Evolutionary conservation across 2,329 filamentous ascomycete species (phyloP).

Genomic region (Xylariaceae sp.): DNA sequence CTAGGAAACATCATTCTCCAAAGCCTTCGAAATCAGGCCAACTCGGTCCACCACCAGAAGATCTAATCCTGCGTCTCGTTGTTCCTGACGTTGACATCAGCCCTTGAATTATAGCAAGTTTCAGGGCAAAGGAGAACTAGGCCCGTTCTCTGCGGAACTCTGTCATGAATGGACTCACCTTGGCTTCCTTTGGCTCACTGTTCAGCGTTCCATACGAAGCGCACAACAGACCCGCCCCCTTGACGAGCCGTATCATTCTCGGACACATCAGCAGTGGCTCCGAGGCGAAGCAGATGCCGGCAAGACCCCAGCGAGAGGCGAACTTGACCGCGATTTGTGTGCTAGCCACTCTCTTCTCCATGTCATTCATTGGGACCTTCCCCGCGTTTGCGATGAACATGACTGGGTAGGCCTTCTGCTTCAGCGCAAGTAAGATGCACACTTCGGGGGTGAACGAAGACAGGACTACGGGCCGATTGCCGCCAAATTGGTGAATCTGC

Average conservation of each 20-base stretch:
- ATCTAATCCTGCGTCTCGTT: no score
- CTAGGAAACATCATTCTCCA: no score
- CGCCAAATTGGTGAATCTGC: constrained; percentile 20
- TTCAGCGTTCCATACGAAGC: constrained; percentile 33
- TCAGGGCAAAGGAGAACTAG: no score
- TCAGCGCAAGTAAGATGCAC: constrained; percentile 28
- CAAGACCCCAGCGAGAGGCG: constrained; percentile 31
- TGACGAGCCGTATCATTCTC: constrained; percentile 29
- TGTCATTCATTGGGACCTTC: constrained; percentile 22
- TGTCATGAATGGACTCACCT: constrained; percentile 11
- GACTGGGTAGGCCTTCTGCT: constrained; percentile 29
- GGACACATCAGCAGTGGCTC: constrained; percentile 33
- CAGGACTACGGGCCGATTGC: constrained; percentile 28
- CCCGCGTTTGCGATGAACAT: constrained; percentile 31
- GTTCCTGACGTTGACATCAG: no score
- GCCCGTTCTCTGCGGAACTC: no score
- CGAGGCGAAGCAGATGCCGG: constrained; percentile 32
- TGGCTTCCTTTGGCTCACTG: constrained; percentile 17
- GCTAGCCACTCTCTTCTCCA: constrained; percentile 31
- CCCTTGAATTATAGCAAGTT: no score
- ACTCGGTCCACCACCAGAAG: no score
- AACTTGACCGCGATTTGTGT: constrained; percentile 34
- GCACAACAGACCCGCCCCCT: constrained; percentile 27
- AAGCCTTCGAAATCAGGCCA: no score
- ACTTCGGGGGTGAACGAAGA: constrained; percentile 33